Percentiles rank a stretch among this genome's conserved stretches.
Conservation (phyloP, 169 alveolate genomes). For the Plasmodium gonderi region DNA sequence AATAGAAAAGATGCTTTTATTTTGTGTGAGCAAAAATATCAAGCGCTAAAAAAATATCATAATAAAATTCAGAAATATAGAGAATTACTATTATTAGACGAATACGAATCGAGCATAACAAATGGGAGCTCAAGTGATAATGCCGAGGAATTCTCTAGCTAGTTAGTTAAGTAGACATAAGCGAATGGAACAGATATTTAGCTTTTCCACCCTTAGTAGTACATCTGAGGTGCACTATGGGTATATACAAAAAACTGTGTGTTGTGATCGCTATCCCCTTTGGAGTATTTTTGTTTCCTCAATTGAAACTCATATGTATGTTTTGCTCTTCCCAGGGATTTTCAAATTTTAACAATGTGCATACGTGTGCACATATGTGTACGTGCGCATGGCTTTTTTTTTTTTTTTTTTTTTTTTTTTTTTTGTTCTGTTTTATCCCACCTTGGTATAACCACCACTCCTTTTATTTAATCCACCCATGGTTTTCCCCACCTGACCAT, state of each 20-base stretch:
- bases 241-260: neutral
- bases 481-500: too few species aligned
- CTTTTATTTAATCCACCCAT: neutral
- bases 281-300: neutral
- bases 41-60: slow-evolving; percentile 37
- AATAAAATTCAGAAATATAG: slow-evolving; percentile 62
- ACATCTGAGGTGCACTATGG: too few species aligned
- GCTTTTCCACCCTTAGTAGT: too few species aligned
- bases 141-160: slow-evolving; percentile 2
- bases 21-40: slow-evolving; percentile 55
- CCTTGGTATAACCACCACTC: neutral
- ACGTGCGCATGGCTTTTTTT: too few species aligned
- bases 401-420: neutral
- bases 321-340: too few species aligned
- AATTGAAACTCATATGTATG: neutral
- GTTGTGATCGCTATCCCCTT: neutral
- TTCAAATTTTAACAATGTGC: too few species aligned
- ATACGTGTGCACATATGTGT: too few species aligned
- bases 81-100: slow-evolving; percentile 33
- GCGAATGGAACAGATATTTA: too few species aligned
- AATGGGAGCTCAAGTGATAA: slow-evolving; percentile 13
- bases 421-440: neutral
- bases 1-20: slow-evolving; percentile 72
- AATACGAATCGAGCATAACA: slow-evolving; percentile 19
- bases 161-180: neutral